Evolutionary conservation across 495 filamentous ascomycete genomes (phyloP).

Genomic region (Penicillium daleae): DNA sequence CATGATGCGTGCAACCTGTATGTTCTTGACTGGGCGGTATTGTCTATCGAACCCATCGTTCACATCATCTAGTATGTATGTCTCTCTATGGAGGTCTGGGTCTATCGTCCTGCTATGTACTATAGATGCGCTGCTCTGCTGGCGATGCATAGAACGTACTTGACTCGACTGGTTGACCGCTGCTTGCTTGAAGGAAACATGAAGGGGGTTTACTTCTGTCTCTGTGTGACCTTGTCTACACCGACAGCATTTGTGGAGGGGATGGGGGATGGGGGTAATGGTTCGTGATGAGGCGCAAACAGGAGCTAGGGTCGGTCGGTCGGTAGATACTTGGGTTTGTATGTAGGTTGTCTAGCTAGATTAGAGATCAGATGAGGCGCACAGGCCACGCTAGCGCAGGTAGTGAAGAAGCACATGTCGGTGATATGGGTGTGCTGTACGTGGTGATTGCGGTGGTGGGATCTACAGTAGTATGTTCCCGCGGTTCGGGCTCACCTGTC

Average conservation of each 20-base stretch:
- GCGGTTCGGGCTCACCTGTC: not conserved
- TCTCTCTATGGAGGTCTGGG: not conserved
- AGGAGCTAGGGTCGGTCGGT: not conserved
- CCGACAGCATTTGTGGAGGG: not conserved
- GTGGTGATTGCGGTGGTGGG: not conserved
- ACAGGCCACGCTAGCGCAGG: not conserved
- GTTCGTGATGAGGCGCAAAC: not conserved
- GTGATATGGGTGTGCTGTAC: not conserved
- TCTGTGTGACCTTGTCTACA: not conserved
- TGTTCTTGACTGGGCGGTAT: not conserved
- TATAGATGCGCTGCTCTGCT: slow-evolving; percentile 16
- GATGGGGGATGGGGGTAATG: not conserved
- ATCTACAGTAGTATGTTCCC: not conserved
- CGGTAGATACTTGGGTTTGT: not conserved
- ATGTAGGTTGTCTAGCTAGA: not conserved
- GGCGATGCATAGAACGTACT: slow-evolving; percentile 21
- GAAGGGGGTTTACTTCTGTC: not conserved
- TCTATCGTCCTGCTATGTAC: not conserved
- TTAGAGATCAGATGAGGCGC: not conserved
- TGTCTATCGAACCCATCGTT: not conserved
- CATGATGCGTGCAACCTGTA: not conserved
- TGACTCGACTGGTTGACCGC: slow-evolving; percentile 19
- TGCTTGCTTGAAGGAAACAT: not conserved
- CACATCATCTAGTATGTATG: not conserved
- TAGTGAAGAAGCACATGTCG: slow-evolving; percentile 4